Evolutionary conservation across 495 filamentous ascomycete species (phyloP).

Genomic region (Usnea hakonensis): DNA sequence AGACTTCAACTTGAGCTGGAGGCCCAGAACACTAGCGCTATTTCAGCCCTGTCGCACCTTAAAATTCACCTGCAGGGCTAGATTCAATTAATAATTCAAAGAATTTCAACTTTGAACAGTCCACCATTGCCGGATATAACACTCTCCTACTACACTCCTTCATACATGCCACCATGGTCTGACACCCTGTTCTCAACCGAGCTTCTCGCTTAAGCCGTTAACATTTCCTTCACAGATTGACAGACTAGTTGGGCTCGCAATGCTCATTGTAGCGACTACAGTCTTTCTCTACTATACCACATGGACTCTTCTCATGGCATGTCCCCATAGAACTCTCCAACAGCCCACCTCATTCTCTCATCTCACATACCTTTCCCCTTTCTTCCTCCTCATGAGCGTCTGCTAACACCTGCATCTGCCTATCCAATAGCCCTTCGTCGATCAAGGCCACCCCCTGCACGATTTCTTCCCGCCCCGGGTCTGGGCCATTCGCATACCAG

Average conservation of each 20-base stretch:
- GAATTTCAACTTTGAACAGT: background rate
- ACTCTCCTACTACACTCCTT: constrained; percentile 20
- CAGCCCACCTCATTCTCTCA: background rate
- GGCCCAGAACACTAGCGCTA: background rate
- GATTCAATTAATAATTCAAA: background rate
- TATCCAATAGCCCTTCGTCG: constrained; percentile 77
- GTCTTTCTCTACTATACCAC: constrained; percentile 99
- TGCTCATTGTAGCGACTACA: constrained; percentile 89
- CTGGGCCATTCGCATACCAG: constrained; percentile 97
- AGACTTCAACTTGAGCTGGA: background rate
- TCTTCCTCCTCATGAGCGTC: constrained; percentile 2
- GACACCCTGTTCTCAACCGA: background rate
- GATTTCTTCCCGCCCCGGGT: constrained; percentile 93
- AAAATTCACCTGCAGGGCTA: background rate
- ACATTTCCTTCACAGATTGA: constrained; percentile 59
- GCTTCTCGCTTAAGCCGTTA: background rate
- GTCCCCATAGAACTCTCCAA: background rate
- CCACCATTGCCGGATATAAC: background rate
- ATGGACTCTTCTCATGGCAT: constrained; percentile 96
- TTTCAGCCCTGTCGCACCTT: background rate
- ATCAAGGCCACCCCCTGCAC: constrained; percentile 86
- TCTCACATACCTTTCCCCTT: constrained; percentile 1
- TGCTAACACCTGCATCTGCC: constrained; percentile 6
- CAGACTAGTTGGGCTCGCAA: constrained; percentile 89
- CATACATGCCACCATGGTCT: constrained; percentile 12